Base-by-base conservation (phyloP, 2,329 filamentous ascomycete genomes). In the Alternaria conjuncta region DNA sequence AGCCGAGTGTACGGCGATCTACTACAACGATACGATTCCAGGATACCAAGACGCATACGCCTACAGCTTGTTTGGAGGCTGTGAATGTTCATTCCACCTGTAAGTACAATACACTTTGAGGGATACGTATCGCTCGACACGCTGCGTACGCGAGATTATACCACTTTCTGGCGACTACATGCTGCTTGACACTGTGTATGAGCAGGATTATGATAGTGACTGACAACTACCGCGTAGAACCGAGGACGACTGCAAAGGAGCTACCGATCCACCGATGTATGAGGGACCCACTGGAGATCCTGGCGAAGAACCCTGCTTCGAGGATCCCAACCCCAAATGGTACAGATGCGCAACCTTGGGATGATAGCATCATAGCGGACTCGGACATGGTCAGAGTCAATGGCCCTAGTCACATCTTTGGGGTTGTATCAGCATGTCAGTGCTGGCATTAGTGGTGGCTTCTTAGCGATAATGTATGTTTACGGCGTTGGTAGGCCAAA, bases 241-340 rank as follows among this genome's bases (percentile, higher is more conserved):
- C 21, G 50, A 60, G 18, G 55, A 63, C 7, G 55, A 64, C 8
- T 68, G 67, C 21, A 21, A 13, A 21, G 41, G 25, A 11, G 41
- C 41, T 0, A n/a, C n/a, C 12, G 3, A 54, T 11, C 47, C 53
- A 5, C 61, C 51, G 2, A 13, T 57, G 7, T 66, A 59, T 9
- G 59, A 57, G 11, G 67, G 59, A 1, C 55, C 65, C 1, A 63
- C 44, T 41, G 56, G 65, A 5, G 50, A 54, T 10, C 46, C 57
- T 4, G 67, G 67, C 47, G 26, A 53, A 9, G 63, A 64, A 12
- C 56, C 63, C 2, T 36, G 50, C 6, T 70, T 70, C 32, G 55
- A 49, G 12, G 51, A 64, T 3, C 65, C 67, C 4, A 65, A 28
- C 43, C 67, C 67, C 11, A 63, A 62, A 41, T 68, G 65, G 67